These are phyloP conservation scores for Cryptococcus jaspeensis DNA, from an alignment of 1,284 basidiomycete species.

Conservation along the genomic window DNA sequence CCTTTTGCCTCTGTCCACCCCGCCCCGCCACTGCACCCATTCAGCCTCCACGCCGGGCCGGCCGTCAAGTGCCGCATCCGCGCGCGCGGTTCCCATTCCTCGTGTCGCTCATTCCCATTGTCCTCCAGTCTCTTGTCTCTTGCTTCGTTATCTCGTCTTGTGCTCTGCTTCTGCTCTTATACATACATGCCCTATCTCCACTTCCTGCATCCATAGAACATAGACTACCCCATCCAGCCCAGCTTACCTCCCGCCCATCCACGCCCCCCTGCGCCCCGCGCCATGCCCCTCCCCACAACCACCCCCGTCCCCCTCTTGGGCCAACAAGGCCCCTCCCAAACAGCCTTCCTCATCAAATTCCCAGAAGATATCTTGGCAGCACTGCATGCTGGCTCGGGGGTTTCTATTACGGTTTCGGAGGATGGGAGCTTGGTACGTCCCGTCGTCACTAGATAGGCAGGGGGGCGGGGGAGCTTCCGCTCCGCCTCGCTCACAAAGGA, in stretches of 20 bases:
- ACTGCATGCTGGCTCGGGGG: constrained; percentile 18
- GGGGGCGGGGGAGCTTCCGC: too few species aligned
- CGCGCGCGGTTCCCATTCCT: too few species aligned
- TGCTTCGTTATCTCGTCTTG: not conserved
- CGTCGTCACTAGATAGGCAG: too few species aligned
- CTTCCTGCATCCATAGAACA: not conserved
- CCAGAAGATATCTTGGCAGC: constrained; percentile 37
- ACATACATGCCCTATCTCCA: not conserved
- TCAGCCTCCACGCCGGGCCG: too few species aligned
- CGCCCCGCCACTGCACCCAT: too few species aligned
- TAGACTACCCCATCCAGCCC: not conserved
- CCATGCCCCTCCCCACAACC: constrained; percentile 26
- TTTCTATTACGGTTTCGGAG: constrained; percentile 18
- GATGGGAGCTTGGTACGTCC: constrained; percentile 32
- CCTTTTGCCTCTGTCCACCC: too few species aligned
- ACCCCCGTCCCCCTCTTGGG: constrained; percentile 21
- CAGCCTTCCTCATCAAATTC: constrained; percentile 38
- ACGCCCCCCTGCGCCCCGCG: not conserved
- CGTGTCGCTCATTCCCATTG: too few species aligned
- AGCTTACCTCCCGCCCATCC: not conserved
- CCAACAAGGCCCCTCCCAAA: constrained; percentile 12
- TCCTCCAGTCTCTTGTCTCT: too few species aligned
- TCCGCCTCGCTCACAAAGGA: too few species aligned
- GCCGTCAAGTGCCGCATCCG: too few species aligned
- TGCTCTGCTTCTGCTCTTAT: not conserved